Percentiles rank a stretch among this genome's conserved stretches.
phyloP scores from a whole-genome alignment of 2,329 filamentous ascomycete genomes.

The Grosmannia penicillata region DNA sequence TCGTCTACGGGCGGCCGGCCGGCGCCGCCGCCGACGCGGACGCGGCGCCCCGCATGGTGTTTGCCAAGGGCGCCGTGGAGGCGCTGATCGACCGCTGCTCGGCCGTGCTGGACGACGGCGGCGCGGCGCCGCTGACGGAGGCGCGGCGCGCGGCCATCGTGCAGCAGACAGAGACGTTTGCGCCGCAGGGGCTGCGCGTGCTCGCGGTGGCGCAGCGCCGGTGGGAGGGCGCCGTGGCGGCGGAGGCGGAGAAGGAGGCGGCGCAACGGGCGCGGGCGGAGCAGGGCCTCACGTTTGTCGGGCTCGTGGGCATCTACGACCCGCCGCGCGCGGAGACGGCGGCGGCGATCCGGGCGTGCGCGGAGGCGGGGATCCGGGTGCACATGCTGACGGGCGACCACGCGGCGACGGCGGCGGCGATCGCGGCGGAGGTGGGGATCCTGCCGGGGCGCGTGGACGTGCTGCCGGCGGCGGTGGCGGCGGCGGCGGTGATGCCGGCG shows the following conservation, averaged over 20 bases:
- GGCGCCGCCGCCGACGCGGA: slow-evolving; percentile 23
- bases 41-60: slow-evolving; percentile 32
- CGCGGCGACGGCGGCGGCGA: slow-evolving; percentile 61
- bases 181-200: slow-evolving; percentile 55
- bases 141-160: slow-evolving; percentile 34
- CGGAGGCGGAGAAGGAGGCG: slow-evolving; percentile 20
- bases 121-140: slow-evolving; percentile 28
- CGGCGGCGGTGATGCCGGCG: slow-evolving; percentile 58
- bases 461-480: slow-evolving; percentile 47
- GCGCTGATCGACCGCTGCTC: slow-evolving; percentile 42
- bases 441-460: slow-evolving; percentile 47
- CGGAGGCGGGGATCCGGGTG: slow-evolving; percentile 59
- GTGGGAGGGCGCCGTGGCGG: not conserved
- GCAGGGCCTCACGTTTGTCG: slow-evolving; percentile 54
- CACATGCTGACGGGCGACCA: slow-evolving; percentile 82
- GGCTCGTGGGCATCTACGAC: slow-evolving; percentile 77
- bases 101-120: slow-evolving; percentile 29
- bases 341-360: slow-evolving; percentile 53
- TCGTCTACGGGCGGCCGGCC: slow-evolving; percentile 36
- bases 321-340: slow-evolving; percentile 72
- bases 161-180: slow-evolving; percentile 42
- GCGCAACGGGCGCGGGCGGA: slow-evolving; percentile 49
- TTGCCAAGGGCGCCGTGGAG: slow-evolving; percentile 49
- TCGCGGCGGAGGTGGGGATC: slow-evolving; percentile 67
- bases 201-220: slow-evolving; percentile 47